Evolutionary conservation across 1,139 yeast genomes (phyloP), one percentile per base, ranked within the genome.

Genomic region (Yamadazyma friedrichii): DNA sequence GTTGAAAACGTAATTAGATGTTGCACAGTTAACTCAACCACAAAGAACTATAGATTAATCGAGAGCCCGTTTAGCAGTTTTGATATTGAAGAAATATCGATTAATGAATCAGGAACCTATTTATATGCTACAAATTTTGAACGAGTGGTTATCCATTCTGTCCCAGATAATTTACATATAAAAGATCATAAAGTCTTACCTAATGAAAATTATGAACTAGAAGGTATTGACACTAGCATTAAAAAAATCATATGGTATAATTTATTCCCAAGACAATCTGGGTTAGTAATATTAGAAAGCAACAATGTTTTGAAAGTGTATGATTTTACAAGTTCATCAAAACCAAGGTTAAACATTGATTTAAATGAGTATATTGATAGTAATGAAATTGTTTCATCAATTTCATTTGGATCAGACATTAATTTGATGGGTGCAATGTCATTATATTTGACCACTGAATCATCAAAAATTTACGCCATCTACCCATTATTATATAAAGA

Each of bases 211-310:
- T 58, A 51, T 38, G 47, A 47, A 30, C 42, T 65, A 13, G 37
- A 48, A 27, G 50, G 48, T 9, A 39, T 58, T 4, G 43, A 42
- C 1, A 55, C 58, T 2, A 42, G 44, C 1, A 52, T 69, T 9
- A 47, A 47, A 29, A 59, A 63, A 35, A 62, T 61, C 2, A 31
- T 61, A 4, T 71, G 76, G 76, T 68, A 65, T 35, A 48, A 65
- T 6, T 54, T 56, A 3, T 46, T 55, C 4, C 52, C 58, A 2
- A 55, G 51, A 24, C 66, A 60, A 45, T 55, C 59, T 11, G 56
- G 58, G 22, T 51, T 71, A 45, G 70, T 67, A 11, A 50, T 70
- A 3, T 62, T 70, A 42, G 59, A 59, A 26, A 57, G 53, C 9
- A 42, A 50, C 9, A 48, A 56, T 11, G 42, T 52, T 17, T 53